These are phyloP conservation scores for Venturia asperata DNA, from an alignment of 2,329 filamentous ascomycete genomes.

Conservation along the genomic window DNA sequence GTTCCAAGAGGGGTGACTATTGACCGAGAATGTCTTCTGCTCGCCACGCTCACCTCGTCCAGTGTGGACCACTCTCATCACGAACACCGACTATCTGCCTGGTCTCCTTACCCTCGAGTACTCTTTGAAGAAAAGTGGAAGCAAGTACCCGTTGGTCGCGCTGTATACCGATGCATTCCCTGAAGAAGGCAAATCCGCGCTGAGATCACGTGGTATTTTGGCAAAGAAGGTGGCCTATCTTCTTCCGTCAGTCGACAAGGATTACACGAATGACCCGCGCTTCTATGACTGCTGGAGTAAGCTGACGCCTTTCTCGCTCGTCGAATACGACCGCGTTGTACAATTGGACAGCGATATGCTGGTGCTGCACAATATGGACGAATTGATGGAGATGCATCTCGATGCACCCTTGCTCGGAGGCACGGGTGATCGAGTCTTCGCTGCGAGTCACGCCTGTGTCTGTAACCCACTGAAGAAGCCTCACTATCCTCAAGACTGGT, in stretches of 20 bases:
- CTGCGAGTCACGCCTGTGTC: constrained; percentile 75
- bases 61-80: constrained; percentile 88
- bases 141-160: constrained; percentile 71
- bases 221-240: constrained; percentile 66
- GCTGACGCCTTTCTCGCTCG: constrained; percentile 68
- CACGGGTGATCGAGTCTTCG: constrained; percentile 62
- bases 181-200: constrained; percentile 57
- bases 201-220: constrained; percentile 62
- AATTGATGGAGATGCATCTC: constrained; percentile 75
- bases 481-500: constrained; percentile 73
- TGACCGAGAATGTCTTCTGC: not conserved
- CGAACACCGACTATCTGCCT: constrained; percentile 72
- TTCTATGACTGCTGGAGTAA: constrained; percentile 93
- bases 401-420: constrained; percentile 49
- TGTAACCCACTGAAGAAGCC: constrained; percentile 74
- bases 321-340: constrained; percentile 70
- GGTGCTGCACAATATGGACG: constrained; percentile 77
- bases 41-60: constrained; percentile 21
- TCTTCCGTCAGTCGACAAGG: constrained; percentile 55
- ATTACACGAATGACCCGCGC: constrained; percentile 69
- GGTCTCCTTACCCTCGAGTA: constrained; percentile 76
- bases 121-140: constrained; percentile 58
- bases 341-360: constrained; percentile 88
- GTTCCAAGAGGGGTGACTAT: constrained; percentile 33
- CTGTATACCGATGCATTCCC: constrained; percentile 78